Conservation (phyloP, 768 basidiomycete genomes). For the Lentinula sp. region DNA sequence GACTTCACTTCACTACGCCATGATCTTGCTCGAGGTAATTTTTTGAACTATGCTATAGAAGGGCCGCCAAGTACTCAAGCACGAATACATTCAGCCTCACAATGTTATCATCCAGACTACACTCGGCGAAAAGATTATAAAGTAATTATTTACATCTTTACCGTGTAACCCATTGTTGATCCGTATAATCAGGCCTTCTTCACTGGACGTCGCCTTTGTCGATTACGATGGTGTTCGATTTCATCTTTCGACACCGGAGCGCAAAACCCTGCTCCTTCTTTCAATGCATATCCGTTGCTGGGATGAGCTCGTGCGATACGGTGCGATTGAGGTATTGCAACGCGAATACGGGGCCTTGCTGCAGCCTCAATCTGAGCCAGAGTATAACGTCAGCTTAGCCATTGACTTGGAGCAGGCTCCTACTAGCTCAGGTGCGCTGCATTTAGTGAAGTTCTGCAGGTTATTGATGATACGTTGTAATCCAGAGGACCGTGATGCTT, state of each 20-base stretch:
- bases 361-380: slow-evolving; percentile 64
- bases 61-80: background rate
- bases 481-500: slow-evolving; percentile 71
- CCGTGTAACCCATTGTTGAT: slow-evolving; percentile 11
- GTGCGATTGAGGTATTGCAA: slow-evolving; percentile 71
- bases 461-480: background rate
- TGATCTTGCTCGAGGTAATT: slow-evolving; percentile 6
- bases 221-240: slow-evolving; percentile 98
- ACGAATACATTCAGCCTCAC: slow-evolving; percentile 52
- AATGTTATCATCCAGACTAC: slow-evolving; percentile 93
- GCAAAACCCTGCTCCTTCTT: slow-evolving; percentile 74
- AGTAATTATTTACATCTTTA: slow-evolving; percentile 37
- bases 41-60: background rate
- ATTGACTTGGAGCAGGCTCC: slow-evolving; percentile 88
- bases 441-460: background rate
- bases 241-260: slow-evolving; percentile 82
- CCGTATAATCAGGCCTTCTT: slow-evolving; percentile 59
- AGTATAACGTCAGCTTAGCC: slow-evolving; percentile 83
- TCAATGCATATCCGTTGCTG: slow-evolving; percentile 99
- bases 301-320: slow-evolving; percentile 86
- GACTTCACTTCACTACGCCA: background rate
- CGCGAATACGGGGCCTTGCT: slow-evolving; percentile 81
- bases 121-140: slow-evolving; percentile 76
- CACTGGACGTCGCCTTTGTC: slow-evolving; percentile 93
- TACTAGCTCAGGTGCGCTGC: slow-evolving; percentile 60